Evolutionary conservation across 306 rosid species (phyloP), one percentile per base, ranked within the genome.

Genomic region (Quercus parvula): DNA sequence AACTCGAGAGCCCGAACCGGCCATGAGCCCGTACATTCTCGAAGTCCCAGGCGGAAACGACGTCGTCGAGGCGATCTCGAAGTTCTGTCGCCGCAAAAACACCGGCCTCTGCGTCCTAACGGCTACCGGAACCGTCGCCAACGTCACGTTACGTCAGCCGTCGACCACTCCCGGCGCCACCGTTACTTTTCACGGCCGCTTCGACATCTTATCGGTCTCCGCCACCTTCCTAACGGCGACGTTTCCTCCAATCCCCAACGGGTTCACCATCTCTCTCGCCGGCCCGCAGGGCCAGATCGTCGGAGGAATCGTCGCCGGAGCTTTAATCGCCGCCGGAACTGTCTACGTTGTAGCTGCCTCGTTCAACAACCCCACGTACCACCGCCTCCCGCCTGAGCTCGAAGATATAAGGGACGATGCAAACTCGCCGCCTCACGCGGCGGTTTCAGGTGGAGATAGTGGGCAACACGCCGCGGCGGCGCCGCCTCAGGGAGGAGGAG

Each of bases 231-330:
- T 96, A 85, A 4, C 82, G 41, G 71, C 79, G 5, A 27, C 81
- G 17, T 71, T 66, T 2, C 87, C 87, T 0, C 46, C 85, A 1
- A 51, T 84, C 3, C 91, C 96, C 0, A 90, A 61, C 57, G 92
- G 90, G 6, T 91, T 96, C 76, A 75, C 96, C n/a, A 90, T 93
- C 87, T 90, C 97, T 0, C 89, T 95, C 6, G 97, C 97, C 0
- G 99, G 98, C 1, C 97, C 98, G 0, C 98, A 93, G 71, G 99
- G 99, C 2, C 99, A 93, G 96, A 87, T 95, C 86, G 92, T 95
- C 5, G 98, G 99, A 11, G 99, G 99, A 0, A 18, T 89, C 1
- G 96, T 95, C 38, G 85, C 86, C 22, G 98, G 99, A 0, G 70
- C 74, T 0, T 66, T 95, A 24, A 54, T 86, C 10, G 92, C 98